Conservation (phyloP, 2,329 filamentous ascomycete genomes). For the Hypoxylon sp. region DNA sequence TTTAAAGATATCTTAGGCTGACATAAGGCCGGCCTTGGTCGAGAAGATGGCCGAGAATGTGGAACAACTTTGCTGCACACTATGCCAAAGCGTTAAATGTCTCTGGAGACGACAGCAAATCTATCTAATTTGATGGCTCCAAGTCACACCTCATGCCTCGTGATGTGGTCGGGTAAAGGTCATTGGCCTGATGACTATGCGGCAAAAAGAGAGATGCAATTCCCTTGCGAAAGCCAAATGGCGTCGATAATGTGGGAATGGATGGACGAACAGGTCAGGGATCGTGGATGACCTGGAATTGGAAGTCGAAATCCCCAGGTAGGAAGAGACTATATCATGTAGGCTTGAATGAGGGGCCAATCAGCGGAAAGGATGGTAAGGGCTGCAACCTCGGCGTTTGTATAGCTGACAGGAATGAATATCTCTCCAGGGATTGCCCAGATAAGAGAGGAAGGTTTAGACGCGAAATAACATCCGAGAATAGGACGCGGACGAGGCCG, state of each 20-base stretch:
- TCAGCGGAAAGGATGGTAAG: slow-evolving; percentile 32
- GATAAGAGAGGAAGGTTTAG: slow-evolving; percentile 36
- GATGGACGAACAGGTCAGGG: slow-evolving; percentile 40
- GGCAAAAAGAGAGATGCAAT: slow-evolving; percentile 42
- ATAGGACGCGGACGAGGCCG: slow-evolving; percentile 19
- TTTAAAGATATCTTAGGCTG: slow-evolving; percentile 38
- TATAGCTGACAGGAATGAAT: slow-evolving; percentile 37
- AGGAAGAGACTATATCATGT: slow-evolving; percentile 42
- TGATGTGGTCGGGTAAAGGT: slow-evolving; percentile 43
- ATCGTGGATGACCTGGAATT: slow-evolving; percentile 41
- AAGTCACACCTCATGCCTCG: slow-evolving; percentile 44
- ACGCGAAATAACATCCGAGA: slow-evolving; percentile 30
- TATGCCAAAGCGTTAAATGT: slow-evolving; percentile 35
- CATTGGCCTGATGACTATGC: slow-evolving; percentile 43
- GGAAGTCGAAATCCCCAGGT: slow-evolving; percentile 33
- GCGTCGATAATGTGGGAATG: slow-evolving; percentile 41
- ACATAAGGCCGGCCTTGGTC: slow-evolving; percentile 35
- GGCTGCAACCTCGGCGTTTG: slow-evolving; percentile 42
- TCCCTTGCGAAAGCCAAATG: slow-evolving; percentile 41
- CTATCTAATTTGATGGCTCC: slow-evolving; percentile 45
- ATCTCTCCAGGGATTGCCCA: slow-evolving; percentile 30
- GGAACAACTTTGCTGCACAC: slow-evolving; percentile 42
- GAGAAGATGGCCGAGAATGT: slow-evolving; percentile 38
- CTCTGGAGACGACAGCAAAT: slow-evolving; percentile 39
- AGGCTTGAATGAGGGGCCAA: slow-evolving; percentile 41